Percentiles rank a stretch among this genome's conserved stretches.
phyloP scores from a whole-genome alignment of 805 yeast genomes.

The Blastobotrys terrestris region DNA sequence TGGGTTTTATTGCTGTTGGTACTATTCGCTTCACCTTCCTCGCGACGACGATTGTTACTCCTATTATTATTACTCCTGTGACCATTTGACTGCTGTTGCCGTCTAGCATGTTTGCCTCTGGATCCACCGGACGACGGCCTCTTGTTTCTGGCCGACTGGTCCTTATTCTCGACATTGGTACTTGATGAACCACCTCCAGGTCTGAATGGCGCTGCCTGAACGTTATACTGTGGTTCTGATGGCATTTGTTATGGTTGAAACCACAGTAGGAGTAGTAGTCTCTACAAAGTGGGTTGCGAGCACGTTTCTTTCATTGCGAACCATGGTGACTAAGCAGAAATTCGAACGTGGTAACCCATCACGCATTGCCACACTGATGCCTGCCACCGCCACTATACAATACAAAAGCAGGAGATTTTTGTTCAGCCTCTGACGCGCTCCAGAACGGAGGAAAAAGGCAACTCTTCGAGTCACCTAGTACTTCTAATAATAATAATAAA shows the following conservation, averaged over 20 bases:
- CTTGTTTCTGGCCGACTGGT: conserved; percentile 10
- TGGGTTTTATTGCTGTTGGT: background rate
- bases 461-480: no score
- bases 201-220: background rate
- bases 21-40: background rate
- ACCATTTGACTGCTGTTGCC: background rate
- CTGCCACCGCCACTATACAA: background rate
- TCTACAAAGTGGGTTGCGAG: background rate
- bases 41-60: background rate
- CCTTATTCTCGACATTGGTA: conserved; percentile 1
- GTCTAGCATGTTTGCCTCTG: background rate
- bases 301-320: background rate
- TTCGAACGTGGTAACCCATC: background rate
- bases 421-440: no score
- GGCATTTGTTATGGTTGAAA: background rate
- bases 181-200: background rate
- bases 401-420: no score
- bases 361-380: background rate
- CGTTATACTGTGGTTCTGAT: background rate
- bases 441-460: no score
- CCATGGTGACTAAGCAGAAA: background rate
- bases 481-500: no score
- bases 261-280: background rate
- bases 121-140: background rate
- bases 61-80: background rate